A percentile compares a stretch with the other conserved stretches of the same genome.
phyloP scores from a whole-genome alignment of 176 grass and related monocot genomes.

The Ananas comosus region DNA sequence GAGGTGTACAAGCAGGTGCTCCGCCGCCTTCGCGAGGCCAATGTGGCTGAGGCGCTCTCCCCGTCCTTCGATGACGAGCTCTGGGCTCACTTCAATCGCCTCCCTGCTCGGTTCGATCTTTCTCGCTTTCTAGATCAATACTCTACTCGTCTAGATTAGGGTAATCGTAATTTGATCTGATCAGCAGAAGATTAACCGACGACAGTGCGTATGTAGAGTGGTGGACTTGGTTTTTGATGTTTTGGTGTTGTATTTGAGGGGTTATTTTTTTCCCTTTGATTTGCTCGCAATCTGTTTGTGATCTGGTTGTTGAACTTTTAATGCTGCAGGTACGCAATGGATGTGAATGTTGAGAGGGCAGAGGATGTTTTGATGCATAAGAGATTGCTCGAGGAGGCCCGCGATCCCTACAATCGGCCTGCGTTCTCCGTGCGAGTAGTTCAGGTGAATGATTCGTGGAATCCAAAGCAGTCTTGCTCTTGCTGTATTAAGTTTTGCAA shows the following conservation, averaged over 20 bases:
- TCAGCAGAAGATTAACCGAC: not conserved
- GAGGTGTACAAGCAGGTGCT: conserved; percentile 25
- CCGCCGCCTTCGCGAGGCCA: conserved; percentile 11
- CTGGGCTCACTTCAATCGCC: conserved; percentile 30
- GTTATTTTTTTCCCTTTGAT: not conserved
- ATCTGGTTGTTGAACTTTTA: not conserved
- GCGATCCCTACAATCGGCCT: conserved; percentile 16
- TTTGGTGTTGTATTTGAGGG: not conserved
- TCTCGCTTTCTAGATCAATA: not conserved
- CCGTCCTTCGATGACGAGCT: conserved; percentile 16
- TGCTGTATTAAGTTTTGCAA: not conserved
- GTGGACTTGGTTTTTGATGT: not conserved
- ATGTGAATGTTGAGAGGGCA: conserved; percentile 35
- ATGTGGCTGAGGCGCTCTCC: conserved; percentile 5
- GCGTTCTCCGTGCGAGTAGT: conserved; percentile 18
- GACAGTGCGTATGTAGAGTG: not conserved
- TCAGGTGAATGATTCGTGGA: not conserved
- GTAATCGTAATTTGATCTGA: not conserved
- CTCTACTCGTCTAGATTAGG: not conserved
- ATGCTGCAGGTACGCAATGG: conserved; percentile 28
- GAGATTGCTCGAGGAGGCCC: conserved; percentile 26
- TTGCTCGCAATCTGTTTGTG: not conserved
- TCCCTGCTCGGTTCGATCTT: conserved; percentile 18
- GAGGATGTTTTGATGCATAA: conserved; percentile 38
- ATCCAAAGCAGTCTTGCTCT: not conserved